A percentile compares a stretch with the other conserved stretches of the same genome.
phyloP scores from a whole-genome alignment of 768 basidiomycete genomes.

The Ramaria sp. region DNA sequence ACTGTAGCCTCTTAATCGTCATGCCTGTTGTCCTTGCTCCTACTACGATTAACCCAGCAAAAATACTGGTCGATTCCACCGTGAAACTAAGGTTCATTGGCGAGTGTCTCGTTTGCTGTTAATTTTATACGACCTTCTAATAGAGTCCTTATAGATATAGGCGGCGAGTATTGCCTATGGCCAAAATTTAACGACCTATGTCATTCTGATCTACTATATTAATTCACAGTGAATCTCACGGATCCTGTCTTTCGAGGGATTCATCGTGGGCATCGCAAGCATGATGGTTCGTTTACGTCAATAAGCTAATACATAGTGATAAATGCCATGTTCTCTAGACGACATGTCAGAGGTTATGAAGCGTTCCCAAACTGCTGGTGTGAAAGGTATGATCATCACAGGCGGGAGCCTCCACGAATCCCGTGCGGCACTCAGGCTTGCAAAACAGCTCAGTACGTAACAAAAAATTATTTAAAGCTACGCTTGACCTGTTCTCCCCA shows the following conservation, averaged over 20 bases:
- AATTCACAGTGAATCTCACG: conserved; percentile 37
- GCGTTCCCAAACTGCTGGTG: conserved; percentile 47
- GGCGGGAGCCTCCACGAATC: conserved; percentile 63
- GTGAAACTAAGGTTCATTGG: conserved; percentile 26
- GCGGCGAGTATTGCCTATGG: conserved; percentile 18
- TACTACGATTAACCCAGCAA: conserved; percentile 9
- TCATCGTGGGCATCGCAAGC: conserved; percentile 38
- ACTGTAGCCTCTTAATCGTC: background rate
- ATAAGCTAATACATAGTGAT: background rate
- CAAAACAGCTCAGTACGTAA: conserved; percentile 39
- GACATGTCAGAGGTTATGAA: conserved; percentile 45
- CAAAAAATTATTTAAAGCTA: background rate
- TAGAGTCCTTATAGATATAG: conserved; percentile 24
- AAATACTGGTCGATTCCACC: conserved; percentile 12
- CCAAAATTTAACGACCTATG: background rate
- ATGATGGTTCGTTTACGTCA: conserved; percentile 28
- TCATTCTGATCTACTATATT: background rate
- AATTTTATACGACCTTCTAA: background rate
- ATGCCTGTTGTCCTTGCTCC: background rate
- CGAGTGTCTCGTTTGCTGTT: background rate
- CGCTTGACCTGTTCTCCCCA: background rate
- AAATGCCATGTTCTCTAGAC: conserved; percentile 26
- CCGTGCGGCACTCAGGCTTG: conserved; percentile 45
- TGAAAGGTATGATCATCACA: conserved; percentile 65
- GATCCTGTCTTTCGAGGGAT: conserved; percentile 46